A percentile compares a stretch with the other conserved stretches of the same genome.
phyloP scores from a whole-genome alignment of 202 grass and related monocot species.

The Setaria viridis region DNA sequence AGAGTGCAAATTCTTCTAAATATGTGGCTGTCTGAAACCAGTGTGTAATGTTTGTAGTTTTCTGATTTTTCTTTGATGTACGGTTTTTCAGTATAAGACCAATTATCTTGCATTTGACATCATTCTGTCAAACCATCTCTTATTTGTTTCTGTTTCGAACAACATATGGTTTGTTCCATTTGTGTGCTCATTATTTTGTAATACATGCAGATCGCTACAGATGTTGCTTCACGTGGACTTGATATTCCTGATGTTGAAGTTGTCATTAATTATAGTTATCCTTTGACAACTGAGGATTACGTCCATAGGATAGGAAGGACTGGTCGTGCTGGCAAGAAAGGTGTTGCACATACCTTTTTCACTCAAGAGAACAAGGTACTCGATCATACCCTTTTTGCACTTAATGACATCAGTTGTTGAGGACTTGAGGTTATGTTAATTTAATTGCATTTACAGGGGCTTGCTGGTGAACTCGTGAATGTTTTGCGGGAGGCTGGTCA shows the following conservation, averaged over 20 bases:
- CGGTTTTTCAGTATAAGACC: not conserved
- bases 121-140: not conserved
- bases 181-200: constrained; percentile 30
- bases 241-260: constrained; percentile 99
- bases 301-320: constrained; percentile 97
- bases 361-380: constrained; percentile 88
- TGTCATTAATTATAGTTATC: constrained; percentile 98
- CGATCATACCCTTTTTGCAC: not conserved
- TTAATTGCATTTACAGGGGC: constrained; percentile 55
- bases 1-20: not conserved
- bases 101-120: constrained; percentile 15
- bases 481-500: constrained; percentile 95
- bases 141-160: constrained; percentile 18
- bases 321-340: constrained; percentile 95
- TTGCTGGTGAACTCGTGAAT: constrained; percentile 97
- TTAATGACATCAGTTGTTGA: not conserved
- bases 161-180: not conserved
- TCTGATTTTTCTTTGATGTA: not conserved
- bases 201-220: constrained; percentile 85
- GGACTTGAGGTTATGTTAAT: constrained; percentile 22
- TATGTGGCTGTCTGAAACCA: not conserved
- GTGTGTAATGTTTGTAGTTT: not conserved
- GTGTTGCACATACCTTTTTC: constrained; percentile 97
- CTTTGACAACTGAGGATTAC: constrained; percentile 97
- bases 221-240: constrained; percentile 96